Percentiles rank a stretch among this genome's conserved stretches.
Evolutionary conservation across 2,329 filamentous ascomycete genomes (phyloP).

Genomic region (Aspergillus proliferans): DNA sequence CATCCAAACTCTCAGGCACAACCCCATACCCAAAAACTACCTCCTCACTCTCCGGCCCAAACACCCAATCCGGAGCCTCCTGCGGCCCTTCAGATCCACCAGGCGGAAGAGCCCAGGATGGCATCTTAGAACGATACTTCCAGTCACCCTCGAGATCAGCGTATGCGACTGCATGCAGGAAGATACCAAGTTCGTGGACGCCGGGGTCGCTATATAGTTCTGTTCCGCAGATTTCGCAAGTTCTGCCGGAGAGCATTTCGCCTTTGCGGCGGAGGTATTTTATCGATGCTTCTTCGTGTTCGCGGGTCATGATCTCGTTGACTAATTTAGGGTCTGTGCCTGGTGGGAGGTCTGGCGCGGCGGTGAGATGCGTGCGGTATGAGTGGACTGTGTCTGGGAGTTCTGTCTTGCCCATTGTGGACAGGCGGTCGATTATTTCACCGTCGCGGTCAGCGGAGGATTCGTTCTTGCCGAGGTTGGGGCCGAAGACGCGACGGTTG

Average conservation of each 20-base stretch:
- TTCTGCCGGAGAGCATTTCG: conserved; percentile 83
- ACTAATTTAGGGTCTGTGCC: conserved; percentile 32
- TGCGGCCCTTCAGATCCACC: conserved; percentile 64
- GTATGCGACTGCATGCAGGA: conserved; percentile 87
- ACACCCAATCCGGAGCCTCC: conserved; percentile 50
- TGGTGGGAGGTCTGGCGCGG: conserved; percentile 31
- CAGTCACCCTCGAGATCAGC: conserved; percentile 75
- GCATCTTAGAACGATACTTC: conserved; percentile 80
- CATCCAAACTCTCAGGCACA: conserved; percentile 21
- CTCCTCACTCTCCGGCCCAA: conserved; percentile 32
- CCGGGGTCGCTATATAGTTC: conserved; percentile 91
- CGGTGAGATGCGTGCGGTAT: conserved; percentile 58
- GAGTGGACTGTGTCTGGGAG: conserved; percentile 74
- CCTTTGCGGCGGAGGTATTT: conserved; percentile 84
- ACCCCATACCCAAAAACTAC: conserved; percentile 33
- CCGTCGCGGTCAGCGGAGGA: conserved; percentile 69
- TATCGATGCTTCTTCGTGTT: conserved; percentile 76
- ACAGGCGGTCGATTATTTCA: conserved; percentile 78
- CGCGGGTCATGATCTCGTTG: conserved; percentile 37
- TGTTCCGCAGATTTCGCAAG: conserved; percentile 75
- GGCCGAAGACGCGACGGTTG: conserved; percentile 86
- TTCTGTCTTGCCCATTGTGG: conserved; percentile 89
- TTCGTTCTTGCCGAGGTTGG: conserved; percentile 65
- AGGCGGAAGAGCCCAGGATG: conserved; percentile 80
- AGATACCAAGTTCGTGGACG: conserved; percentile 81